Percentiles rank a stretch among this genome's conserved stretches.
Evolutionary conservation across 257 asterid genomes (phyloP).

Genomic region (Ilex asprella): DNA sequence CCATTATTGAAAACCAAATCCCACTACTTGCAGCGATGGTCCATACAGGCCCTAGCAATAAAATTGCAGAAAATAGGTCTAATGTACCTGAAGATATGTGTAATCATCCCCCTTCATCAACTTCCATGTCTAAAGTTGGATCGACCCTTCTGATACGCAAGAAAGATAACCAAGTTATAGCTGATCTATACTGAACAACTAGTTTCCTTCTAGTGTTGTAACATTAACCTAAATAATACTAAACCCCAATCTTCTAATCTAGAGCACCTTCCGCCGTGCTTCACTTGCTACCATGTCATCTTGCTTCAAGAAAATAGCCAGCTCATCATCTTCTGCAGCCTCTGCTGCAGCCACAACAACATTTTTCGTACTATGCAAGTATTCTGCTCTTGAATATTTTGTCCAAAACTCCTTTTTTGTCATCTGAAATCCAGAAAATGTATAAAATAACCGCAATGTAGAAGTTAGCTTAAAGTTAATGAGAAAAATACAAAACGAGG

Average conservation of each 20-base stretch:
- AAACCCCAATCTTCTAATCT: too few species aligned
- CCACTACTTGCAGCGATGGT: too few species aligned
- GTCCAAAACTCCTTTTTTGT: constrained; percentile 94
- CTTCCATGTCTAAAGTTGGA: constrained; percentile 92
- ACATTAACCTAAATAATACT: constrained; percentile 6
- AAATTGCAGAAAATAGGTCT: constrained; percentile 7
- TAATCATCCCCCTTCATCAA: constrained; percentile 96
- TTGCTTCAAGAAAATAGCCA: constrained; percentile 88
- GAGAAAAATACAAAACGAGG: background rate
- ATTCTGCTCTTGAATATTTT: constrained; percentile 91
- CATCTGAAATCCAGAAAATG: constrained; percentile 46
- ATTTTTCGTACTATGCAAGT: constrained; percentile 86
- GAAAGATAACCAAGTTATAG: background rate
- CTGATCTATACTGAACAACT: too few species aligned
- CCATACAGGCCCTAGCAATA: too few species aligned
- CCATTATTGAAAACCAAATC: too few species aligned
- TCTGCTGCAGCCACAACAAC: constrained; percentile 94
- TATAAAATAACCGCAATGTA: background rate
- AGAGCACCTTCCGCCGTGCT: constrained; percentile 28
- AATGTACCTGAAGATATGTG: constrained; percentile 73
- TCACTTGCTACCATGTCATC: constrained; percentile 78
- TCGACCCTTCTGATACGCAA: constrained; percentile 87
- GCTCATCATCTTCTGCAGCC: constrained; percentile 99
- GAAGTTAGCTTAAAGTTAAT: background rate
- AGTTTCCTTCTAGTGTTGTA: constrained; percentile 2